Percentiles rank a stretch among this genome's conserved stretches.
phyloP scores from a whole-genome alignment of 2,329 filamentous ascomycete species.

The Apiospora marii region DNA sequence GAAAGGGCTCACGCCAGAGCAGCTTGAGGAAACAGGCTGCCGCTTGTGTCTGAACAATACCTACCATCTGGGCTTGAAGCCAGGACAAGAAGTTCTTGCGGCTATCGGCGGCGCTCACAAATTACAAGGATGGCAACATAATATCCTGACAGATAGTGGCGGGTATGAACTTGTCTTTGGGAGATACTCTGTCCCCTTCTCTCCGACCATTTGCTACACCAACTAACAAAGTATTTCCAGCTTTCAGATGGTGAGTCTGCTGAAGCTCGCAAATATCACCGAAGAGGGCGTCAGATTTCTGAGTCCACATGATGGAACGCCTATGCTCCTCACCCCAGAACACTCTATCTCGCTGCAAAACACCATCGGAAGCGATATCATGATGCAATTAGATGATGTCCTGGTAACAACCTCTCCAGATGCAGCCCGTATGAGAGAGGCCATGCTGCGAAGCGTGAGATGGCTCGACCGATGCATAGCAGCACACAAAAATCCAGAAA shows the following conservation, averaged over 20 bases:
- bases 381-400: slow-evolving; percentile 99
- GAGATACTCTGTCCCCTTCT: slow-evolving; percentile 26
- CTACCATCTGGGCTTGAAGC: slow-evolving; percentile 94
- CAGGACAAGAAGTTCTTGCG: slow-evolving; percentile 88
- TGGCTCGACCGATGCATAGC: slow-evolving; percentile 97
- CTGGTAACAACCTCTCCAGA: slow-evolving; percentile 96
- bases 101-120: slow-evolving; percentile 91
- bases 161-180: slow-evolving; percentile 55
- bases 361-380: slow-evolving; percentile 96
- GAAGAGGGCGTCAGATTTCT: slow-evolving; percentile 96
- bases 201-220: slow-evolving; percentile 22
- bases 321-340: slow-evolving; percentile 97
- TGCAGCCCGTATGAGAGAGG: slow-evolving; percentile 84
- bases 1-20: slow-evolving; percentile 91
- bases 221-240: slow-evolving; percentile 53
- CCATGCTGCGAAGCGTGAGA: slow-evolving; percentile 91
- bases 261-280: slow-evolving; percentile 91
- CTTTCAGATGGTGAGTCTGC: slow-evolving; percentile 98
- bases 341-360: slow-evolving; percentile 97
- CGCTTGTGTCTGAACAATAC: slow-evolving; percentile 96
- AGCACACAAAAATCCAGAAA: slow-evolving; percentile 82
- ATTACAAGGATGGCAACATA: slow-evolving; percentile 93
- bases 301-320: slow-evolving; percentile 93
- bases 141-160: slow-evolving; percentile 86
- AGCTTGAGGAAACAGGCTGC: slow-evolving; percentile 89